Evolutionary conservation across 2,329 filamentous ascomycete species (phyloP), one percentile per base, ranked within the genome.

Genomic region (Beauveria rudraprayagi): DNA sequence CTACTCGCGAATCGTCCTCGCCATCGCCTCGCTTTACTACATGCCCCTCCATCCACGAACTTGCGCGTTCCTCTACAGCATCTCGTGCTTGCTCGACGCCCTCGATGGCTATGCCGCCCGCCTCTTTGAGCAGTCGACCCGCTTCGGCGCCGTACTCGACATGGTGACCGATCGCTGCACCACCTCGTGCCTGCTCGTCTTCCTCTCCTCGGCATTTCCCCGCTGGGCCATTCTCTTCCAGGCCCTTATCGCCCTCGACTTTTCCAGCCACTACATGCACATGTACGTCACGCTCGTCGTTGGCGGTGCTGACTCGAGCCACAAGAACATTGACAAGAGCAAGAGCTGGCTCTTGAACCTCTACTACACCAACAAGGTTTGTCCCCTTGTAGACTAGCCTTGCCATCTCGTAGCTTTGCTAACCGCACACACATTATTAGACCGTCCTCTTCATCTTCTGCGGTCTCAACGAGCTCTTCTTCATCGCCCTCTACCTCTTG

Each of bases 81-180:
- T 99, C 62, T 97, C 93, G 28, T 97, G 94, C 74, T 84, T 97
- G 50, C 88, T 99, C 66, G 94, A 99, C 73, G 94, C 93, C 51
- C 84, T 97, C 65, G 94, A 99, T 72, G 94, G 94, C 68, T 89
- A 92, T 69, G 92, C 92, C n/a, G 94, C 94, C 62, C 69, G 76
- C 34, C 62, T 70, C 88, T 93, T 84, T 73, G 85, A 96, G 70
- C 94, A 99, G 76, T 93, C 90, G 43, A 97, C 94, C 60, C 90
- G 90, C 66, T 99, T 99, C 73, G 94, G 94, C 65, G 94, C 93
- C 37, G 93, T 99, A 40, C 83, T 99, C 65, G 94, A 99, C 78
- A 99, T 99, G 94, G 93, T 99, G 64, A 99, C 94, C 19, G 94
- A 99, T 76, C 89, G 94, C 63, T 97, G 94, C 80, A 97, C 93